Evolutionary conservation across 2,329 filamentous ascomycete species (phyloP), one percentile per base, ranked within the genome.

Genomic region (Ophiostoma sp.): DNA sequence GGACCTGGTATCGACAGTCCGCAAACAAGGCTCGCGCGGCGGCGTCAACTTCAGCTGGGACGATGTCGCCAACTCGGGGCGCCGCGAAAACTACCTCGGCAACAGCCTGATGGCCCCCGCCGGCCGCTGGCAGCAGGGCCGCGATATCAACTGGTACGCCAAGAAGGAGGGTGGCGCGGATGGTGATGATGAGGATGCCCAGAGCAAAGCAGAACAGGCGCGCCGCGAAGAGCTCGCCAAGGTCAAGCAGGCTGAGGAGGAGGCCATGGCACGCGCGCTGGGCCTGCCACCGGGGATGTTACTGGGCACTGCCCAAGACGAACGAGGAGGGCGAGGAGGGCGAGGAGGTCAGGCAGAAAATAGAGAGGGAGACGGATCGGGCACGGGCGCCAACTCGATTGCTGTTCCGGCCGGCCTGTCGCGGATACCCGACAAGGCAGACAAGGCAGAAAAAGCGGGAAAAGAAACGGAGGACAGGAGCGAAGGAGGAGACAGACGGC

Each of bases 1-100:
- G 95, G 95, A 99, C 85, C 87, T 99, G 70, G 88, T 98, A 69
- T 92, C 94, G 72, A 93, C 91, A 60, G 90, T 99, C 73, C 92
- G 94, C 77, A 98, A 99, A 81, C 82, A 85, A 23, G 94, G 96
- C 79, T 95, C 93, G 76, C 90, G 95, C 74, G 95, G 95, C 77
- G 95, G 95, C 77, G 91, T 91, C 80, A 93, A 97, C 79, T 99
- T 99, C 83, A 94, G 90, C 81, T 98, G 95, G 95, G 91, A 94
- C 74, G 93, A 97, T 75, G 94, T 99, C 77, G 90, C 94, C 78
- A 88, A 84, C 74, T 96, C 93, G 67, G 82, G 86, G 31, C 94
- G 97, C 77, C 93, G 95, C 79, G 94, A 99, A 80, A 97, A 89
- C 76, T 90, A 88, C 79, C 90, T 97, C 8, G 94, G 94, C 68